Evolutionary conservation across 169 alveolate genomes (phyloP).

Genomic region (Plasmodium gonderi): DNA sequence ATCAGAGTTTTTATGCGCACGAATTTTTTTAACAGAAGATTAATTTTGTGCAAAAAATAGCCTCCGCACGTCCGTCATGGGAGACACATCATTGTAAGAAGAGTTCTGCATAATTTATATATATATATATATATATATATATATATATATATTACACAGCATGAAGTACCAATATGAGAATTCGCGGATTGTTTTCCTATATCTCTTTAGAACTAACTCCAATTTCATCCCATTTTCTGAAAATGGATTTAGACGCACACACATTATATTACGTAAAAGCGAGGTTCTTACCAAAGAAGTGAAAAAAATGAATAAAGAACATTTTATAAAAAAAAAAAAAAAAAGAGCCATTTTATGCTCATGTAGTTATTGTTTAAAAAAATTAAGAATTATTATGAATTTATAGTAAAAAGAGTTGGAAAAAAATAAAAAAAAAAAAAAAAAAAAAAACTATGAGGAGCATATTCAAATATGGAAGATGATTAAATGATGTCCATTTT

Average conservation of each 20-base stretch:
- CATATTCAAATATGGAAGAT: neutral
- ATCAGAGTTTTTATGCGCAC: slow-evolving; percentile 7
- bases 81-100: too few relatives aligned
- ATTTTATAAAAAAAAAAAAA: too few relatives aligned
- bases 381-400: neutral
- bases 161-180: too few relatives aligned
- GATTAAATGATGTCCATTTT: neutral
- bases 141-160: too few relatives aligned
- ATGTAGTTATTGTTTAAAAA: neutral
- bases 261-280: neutral
- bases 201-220: too few relatives aligned
- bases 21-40: neutral
- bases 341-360: neutral
- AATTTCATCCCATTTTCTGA: too few relatives aligned
- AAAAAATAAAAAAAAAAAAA: neutral
- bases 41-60: too few relatives aligned
- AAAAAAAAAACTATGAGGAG: neutral
- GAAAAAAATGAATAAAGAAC: neutral
- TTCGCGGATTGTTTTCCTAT: too few relatives aligned
- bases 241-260: too few relatives aligned
- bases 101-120: too few relatives aligned
- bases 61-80: too few relatives aligned
- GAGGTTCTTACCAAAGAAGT: neutral
- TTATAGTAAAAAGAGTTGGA: neutral
- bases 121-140: too few relatives aligned